Conservation (phyloP, 208 protist genomes). For the Strigomonas culicis region DNA sequence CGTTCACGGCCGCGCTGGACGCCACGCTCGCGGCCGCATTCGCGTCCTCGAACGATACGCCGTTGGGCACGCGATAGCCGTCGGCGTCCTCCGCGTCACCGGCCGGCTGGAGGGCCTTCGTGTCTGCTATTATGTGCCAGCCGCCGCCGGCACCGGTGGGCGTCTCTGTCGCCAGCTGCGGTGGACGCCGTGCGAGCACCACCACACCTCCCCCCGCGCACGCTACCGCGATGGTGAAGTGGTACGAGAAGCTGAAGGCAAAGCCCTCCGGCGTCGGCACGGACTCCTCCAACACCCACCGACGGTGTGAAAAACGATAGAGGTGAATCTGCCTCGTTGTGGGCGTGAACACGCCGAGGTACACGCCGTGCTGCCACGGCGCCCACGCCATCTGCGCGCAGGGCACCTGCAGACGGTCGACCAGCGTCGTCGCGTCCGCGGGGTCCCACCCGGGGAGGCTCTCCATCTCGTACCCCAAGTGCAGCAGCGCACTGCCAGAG, state of each 20-base stretch:
- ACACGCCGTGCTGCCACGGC: slow-evolving; percentile 83
- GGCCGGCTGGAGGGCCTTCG: background rate
- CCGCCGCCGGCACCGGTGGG: background rate
- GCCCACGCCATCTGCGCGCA: slow-evolving; percentile 75
- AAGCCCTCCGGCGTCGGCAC: slow-evolving; percentile 45
- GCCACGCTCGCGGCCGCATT: background rate
- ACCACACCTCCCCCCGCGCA: slow-evolving; percentile 41
- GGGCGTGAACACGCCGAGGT: slow-evolving; percentile 53
- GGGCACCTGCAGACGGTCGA: slow-evolving; percentile 48
- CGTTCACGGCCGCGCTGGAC: slow-evolving; percentile 12
- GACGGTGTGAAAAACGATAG: slow-evolving; percentile 76
- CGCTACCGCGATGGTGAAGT: slow-evolving; percentile 71
- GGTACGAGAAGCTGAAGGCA: slow-evolving; percentile 53
- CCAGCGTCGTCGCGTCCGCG: slow-evolving; percentile 35
- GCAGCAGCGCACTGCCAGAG: background rate
- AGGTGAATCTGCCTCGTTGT: slow-evolving; percentile 50
- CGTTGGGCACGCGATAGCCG: background rate
- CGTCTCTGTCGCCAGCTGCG: background rate
- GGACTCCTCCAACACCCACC: slow-evolving; percentile 64
- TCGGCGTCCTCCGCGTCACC: background rate
- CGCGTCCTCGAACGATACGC: background rate
- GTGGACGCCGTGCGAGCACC: slow-evolving; percentile 31
- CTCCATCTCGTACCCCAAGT: slow-evolving; percentile 21
- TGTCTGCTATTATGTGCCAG: too few species aligned
- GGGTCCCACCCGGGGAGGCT: slow-evolving; percentile 58